Conservation (phyloP, 257 asterid genomes). For the Solanum pimpinellifolium region DNA sequence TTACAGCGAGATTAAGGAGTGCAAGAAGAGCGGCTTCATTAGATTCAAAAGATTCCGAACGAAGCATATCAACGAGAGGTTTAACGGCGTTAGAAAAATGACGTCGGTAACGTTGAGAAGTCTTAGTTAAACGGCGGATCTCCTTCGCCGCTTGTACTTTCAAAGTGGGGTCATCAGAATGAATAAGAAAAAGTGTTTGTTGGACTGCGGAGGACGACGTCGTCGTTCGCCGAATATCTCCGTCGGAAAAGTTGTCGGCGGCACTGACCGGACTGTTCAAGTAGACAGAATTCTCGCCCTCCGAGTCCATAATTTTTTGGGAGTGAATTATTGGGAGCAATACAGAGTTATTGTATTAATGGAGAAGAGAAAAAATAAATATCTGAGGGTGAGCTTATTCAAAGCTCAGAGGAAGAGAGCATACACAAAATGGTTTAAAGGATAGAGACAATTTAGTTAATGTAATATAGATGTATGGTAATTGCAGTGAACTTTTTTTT, state of each 20-base stretch:
- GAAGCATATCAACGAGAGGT: constrained; percentile 69
- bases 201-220: constrained; percentile 31
- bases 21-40: constrained; percentile 77
- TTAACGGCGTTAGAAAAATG: constrained; percentile 53
- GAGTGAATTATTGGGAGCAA: not conserved
- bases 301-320: not conserved
- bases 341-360: not conserved
- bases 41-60: constrained; percentile 28
- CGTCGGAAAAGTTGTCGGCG: constrained; percentile 6
- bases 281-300: not conserved
- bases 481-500: not conserved
- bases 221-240: constrained; percentile 16
- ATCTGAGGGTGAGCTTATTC: not conserved
- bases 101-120: constrained; percentile 79
- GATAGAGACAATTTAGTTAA: not conserved
- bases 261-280: not conserved
- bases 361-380: not conserved
- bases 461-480: not conserved
- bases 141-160: constrained; percentile 64
- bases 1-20: constrained; percentile 75
- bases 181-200: constrained; percentile 39
- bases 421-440: not conserved
- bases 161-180: constrained; percentile 30
- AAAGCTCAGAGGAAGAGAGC: not conserved
- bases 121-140: constrained; percentile 76